A percentile compares a stretch with the other conserved stretches of the same genome.
Conservation (phyloP, 192 early-diverging fungal genomes). For the Spinellus fusiger region DNA sequence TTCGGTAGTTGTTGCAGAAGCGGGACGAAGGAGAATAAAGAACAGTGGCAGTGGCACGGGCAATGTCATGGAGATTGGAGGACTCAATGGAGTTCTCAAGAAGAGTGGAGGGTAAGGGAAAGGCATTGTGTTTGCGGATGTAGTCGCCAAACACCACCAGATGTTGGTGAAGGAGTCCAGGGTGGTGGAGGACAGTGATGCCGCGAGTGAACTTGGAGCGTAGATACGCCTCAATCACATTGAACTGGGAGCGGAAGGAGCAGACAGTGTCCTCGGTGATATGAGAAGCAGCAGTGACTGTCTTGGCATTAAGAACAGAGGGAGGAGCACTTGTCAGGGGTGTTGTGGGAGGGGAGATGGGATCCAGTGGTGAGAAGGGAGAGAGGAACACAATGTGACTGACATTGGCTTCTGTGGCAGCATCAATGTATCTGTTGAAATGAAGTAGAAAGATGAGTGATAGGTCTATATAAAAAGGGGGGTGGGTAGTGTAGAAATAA, state of each 20-base stretch:
- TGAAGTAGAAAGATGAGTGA: slow-evolving; percentile 6
- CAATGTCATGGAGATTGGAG: slow-evolving; percentile 31
- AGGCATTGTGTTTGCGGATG: slow-evolving; percentile 28
- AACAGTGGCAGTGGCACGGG: slow-evolving; percentile 27
- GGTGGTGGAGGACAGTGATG: slow-evolving; percentile 32
- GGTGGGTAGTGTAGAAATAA: background rate
- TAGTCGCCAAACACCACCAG: slow-evolving; percentile 31
- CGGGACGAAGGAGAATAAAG: slow-evolving; percentile 20
- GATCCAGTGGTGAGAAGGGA: slow-evolving; percentile 29
- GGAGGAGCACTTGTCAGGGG: too few species aligned
- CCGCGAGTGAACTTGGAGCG: slow-evolving; percentile 13
- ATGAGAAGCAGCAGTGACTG: too few species aligned
- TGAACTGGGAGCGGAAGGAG: slow-evolving; percentile 28
- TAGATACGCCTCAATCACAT: slow-evolving; percentile 23
- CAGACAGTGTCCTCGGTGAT: background rate
- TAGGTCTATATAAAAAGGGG: slow-evolving; percentile 1
- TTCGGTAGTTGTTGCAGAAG: slow-evolving; percentile 23
- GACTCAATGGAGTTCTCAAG: slow-evolving; percentile 32
- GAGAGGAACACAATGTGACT: slow-evolving; percentile 31
- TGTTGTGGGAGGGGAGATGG: slow-evolving; percentile 1
- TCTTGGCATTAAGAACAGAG: too few species aligned
- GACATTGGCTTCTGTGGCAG: slow-evolving; percentile 31
- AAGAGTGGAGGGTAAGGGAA: slow-evolving; percentile 26
- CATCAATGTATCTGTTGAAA: slow-evolving; percentile 27
- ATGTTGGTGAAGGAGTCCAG: slow-evolving; percentile 36